These are phyloP conservation scores for Quillaja saponaria DNA, from an alignment of 306 rosid genomes.

Conservation along the genomic window DNA sequence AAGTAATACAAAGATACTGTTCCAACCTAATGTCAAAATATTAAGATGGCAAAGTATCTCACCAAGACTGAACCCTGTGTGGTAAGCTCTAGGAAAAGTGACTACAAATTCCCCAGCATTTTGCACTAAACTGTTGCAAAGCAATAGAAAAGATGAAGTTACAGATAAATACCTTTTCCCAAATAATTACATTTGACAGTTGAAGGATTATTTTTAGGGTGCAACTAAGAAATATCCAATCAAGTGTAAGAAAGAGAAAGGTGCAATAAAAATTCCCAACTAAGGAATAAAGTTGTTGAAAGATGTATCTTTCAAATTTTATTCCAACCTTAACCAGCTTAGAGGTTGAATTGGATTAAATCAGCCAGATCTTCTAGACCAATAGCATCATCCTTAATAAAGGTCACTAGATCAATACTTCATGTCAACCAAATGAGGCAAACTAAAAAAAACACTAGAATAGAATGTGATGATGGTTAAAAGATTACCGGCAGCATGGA, in stretches of 20 bases:
- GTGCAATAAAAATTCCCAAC: not conserved
- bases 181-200: constrained; percentile 11
- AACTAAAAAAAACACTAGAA: constrained; percentile 21
- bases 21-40: constrained; percentile 8
- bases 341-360: constrained; percentile 15
- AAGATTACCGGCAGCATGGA: constrained; percentile 95
- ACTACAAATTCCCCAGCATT: constrained; percentile 99
- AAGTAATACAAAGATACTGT: not conserved
- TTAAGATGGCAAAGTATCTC: constrained; percentile 36
- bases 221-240: not conserved
- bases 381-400: constrained; percentile 22
- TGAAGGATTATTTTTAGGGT: constrained; percentile 23
- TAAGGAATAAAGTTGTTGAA: constrained; percentile 14
- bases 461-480: constrained; percentile 16
- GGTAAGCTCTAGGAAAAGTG: constrained; percentile 99
- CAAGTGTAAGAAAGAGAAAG: not conserved
- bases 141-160: constrained; percentile 40
- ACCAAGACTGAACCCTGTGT: constrained; percentile 99
- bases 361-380: constrained; percentile 18
- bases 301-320: constrained; percentile 13
- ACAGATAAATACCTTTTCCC: constrained; percentile 14
- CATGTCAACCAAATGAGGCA: constrained; percentile 13
- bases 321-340: constrained; percentile 19
- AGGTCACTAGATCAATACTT: constrained; percentile 13
- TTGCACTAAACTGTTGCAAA: constrained; percentile 83